A percentile compares a stretch with the other conserved stretches of the same genome.
These are phyloP conservation scores for Xylariaceae sp. DNA, from an alignment of 2,329 filamentous ascomycete genomes.

Conservation along the genomic window DNA sequence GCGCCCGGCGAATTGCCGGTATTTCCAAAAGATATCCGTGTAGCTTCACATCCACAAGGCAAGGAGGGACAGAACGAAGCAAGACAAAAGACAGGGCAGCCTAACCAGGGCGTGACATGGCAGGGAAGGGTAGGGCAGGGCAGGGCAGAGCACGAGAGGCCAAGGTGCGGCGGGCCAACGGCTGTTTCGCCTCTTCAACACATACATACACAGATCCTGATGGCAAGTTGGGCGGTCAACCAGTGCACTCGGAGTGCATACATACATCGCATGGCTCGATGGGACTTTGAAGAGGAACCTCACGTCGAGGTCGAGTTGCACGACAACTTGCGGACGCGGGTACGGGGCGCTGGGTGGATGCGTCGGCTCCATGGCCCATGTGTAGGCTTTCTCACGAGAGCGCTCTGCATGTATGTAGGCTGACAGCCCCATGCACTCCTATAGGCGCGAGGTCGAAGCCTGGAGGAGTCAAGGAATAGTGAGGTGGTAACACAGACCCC, in stretches of 20 bases:
- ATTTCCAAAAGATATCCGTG: slow-evolving; percentile 10
- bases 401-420: slow-evolving; percentile 12
- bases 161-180: neutral
- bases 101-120: slow-evolving; percentile 1
- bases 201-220: slow-evolving; percentile 10
- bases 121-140: slow-evolving; percentile 3
- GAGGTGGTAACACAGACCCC: slow-evolving; percentile 16
- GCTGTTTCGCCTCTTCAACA: slow-evolving; percentile 10
- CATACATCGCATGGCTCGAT: slow-evolving; percentile 15
- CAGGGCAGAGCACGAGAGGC: neutral
- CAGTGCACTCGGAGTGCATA: slow-evolving; percentile 7
- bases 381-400: slow-evolving; percentile 9
- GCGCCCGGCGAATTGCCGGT: slow-evolving; percentile 7
- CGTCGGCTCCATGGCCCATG: slow-evolving; percentile 12
- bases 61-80: neutral
- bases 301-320: slow-evolving; percentile 15
- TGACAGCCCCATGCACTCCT: slow-evolving; percentile 13
- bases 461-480: slow-evolving; percentile 2
- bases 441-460: slow-evolving; percentile 5
- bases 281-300: slow-evolving; percentile 11
- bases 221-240: slow-evolving; percentile 11
- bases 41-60: slow-evolving; percentile 3
- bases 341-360: slow-evolving; percentile 11
- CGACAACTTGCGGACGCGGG: slow-evolving; percentile 12
- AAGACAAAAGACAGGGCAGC: neutral